Evolutionary conservation across 2,329 filamentous ascomycete species (phyloP), one percentile per base, ranked within the genome.

Genomic region (Hansfordia pulvinata): DNA sequence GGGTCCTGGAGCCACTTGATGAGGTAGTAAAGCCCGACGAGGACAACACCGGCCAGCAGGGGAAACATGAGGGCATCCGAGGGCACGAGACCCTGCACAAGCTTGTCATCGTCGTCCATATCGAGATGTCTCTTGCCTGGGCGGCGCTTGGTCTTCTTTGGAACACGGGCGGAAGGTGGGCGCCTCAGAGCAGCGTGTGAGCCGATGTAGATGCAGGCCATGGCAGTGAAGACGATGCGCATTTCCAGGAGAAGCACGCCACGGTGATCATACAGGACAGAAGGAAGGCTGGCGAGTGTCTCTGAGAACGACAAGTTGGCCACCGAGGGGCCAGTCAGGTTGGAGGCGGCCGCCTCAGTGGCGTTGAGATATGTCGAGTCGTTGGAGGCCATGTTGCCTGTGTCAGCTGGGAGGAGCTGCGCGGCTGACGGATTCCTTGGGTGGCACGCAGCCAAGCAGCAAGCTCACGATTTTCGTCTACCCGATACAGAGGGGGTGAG

Each of bases 1-100:
- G 85, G 76, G 42, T 93, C 82, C 37, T 88, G 64, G 29, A 94
- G 69, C 68, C 78, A 90, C 49, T 92, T 84, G 46, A 96, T 84
- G 32, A 93, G 61, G 41, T 86, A 76, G 57, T 96, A 96, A 9
- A 96, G 62, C 5, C 73, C 73, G 21, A 74, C 64, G 7, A 96
- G 68, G 2, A 77, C 72, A 8, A 61, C 43, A 2, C 75, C 83
- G 5, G 85, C 86, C 29, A 85, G 60, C 17, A 94, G 39, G 2
- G 88, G 90, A 35, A 94, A 81, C 41, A 92, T 51, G 38, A 96
- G 69, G 25, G 84, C 88, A 50, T 96, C 88, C 0, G 69, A 75
- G 2, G 80, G 74, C 7, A 74, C 64, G 27, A 92, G 53, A 0
- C 77, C 76, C 33, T 73, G 66, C 10, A 61, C 54, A 16, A 66